Conservation (phyloP, 1,284 basidiomycete species). For the Sparassis latifolia region DNA sequence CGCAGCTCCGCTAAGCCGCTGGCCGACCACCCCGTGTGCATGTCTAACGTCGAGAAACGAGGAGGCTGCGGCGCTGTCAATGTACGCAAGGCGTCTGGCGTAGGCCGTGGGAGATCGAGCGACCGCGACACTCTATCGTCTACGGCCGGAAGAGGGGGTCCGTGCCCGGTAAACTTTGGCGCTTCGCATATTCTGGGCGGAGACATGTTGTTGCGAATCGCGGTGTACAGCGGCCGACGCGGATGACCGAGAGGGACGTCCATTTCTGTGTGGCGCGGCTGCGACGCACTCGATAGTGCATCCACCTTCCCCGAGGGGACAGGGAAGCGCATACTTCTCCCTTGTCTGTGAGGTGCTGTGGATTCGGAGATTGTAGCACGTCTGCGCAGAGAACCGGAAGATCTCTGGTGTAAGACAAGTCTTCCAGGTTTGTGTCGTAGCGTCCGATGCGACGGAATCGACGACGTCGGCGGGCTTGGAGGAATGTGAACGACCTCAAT, state of each 20-base stretch:
- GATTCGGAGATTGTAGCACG: constrained; percentile 23
- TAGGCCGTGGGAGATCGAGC: constrained; percentile 18
- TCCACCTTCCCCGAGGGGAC: not conserved
- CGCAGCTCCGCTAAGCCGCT: constrained; percentile 54
- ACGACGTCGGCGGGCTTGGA: not conserved
- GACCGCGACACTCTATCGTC: constrained; percentile 16
- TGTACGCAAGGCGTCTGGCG: constrained; percentile 1
- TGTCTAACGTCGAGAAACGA: constrained; percentile 3
- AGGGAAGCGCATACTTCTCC: not conserved
- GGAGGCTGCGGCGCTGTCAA: not conserved
- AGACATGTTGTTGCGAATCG: constrained; percentile 50
- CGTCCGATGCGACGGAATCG: constrained; percentile 23
- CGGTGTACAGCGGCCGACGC: constrained; percentile 53
- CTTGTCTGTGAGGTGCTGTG: constrained; percentile 1
- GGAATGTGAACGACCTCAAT: too few species aligned
- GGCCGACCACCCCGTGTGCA: constrained; percentile 31
- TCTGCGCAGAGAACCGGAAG: constrained; percentile 32
- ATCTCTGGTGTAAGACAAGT: constrained; percentile 29
- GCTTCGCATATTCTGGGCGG: too few species aligned
- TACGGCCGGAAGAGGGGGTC: constrained; percentile 24
- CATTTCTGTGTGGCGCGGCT: not conserved
- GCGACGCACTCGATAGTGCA: not conserved
- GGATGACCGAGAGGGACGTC: constrained; percentile 16
- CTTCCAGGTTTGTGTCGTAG: constrained; percentile 36
- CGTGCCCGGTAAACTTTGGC: constrained; percentile 26